phyloP scores from a whole-genome alignment of 2,329 filamentous ascomycete species.

The Botryosphaeria agaves region DNA sequence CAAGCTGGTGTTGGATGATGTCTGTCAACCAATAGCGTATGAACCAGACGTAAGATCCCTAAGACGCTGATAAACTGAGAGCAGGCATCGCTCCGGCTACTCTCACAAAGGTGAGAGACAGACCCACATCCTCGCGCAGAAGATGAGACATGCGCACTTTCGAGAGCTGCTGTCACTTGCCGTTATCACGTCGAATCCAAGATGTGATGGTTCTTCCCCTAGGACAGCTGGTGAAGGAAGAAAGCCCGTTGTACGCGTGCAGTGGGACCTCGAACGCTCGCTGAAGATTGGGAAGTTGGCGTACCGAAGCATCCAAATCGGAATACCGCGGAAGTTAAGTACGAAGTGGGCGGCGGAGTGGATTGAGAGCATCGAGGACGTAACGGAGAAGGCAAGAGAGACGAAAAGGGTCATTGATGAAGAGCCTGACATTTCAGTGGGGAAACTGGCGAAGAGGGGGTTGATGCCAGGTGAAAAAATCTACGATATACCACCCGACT shows the following conservation, averaged over 20 bases:
- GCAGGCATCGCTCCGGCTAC: constrained; percentile 44
- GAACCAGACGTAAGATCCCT: too few species aligned
- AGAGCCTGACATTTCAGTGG: constrained; percentile 14
- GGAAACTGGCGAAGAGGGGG: constrained; percentile 19
- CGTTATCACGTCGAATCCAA: too few species aligned
- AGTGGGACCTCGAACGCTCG: constrained; percentile 46
- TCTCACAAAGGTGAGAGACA: constrained; percentile 38
- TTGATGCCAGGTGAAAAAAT: constrained; percentile 29
- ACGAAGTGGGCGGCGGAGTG: constrained; percentile 31
- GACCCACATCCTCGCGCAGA: constrained; percentile 38
- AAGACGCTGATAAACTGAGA: too few species aligned
- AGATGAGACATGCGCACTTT: constrained; percentile 34
- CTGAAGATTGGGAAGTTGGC: constrained; percentile 25
- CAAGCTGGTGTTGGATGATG: constrained; percentile 46
- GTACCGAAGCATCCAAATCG: constrained; percentile 44
- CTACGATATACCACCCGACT: constrained; percentile 23
- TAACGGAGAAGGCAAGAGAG: constrained; percentile 33
- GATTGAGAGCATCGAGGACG: constrained; percentile 39
- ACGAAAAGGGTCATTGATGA: constrained; percentile 30
- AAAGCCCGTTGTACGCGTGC: constrained; percentile 20
- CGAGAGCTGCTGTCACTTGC: constrained; percentile 28
- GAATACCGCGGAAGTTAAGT: constrained; percentile 31
- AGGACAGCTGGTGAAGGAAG: too few species aligned
- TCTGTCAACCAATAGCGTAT: too few species aligned
- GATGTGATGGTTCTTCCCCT: too few species aligned